A percentile compares a stretch with the other conserved stretches of the same genome.
Evolutionary conservation across 1,284 basidiomycete genomes (phyloP).

Genomic region (Pseudozyma hubeiensis): DNA sequence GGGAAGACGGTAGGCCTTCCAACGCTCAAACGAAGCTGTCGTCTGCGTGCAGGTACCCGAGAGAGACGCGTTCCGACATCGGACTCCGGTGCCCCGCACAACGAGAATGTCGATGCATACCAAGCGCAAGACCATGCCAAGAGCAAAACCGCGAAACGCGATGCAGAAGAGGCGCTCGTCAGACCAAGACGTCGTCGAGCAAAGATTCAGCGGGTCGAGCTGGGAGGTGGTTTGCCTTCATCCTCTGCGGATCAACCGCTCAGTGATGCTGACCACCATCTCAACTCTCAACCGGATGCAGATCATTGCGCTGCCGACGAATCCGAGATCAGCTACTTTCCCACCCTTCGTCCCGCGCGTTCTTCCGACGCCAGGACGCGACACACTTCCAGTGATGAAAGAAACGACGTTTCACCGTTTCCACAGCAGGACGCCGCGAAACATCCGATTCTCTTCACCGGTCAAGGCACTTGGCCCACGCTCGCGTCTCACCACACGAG

Average conservation of each 20-base stretch:
- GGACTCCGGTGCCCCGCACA: neutral
- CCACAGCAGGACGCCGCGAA: neutral
- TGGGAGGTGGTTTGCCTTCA: constrained; percentile 4
- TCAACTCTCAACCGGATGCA: constrained; percentile 25
- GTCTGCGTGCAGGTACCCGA: neutral
- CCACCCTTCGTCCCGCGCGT: constrained; percentile 22
- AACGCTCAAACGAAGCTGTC: neutral
- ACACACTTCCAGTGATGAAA: neutral
- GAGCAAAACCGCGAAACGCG: neutral
- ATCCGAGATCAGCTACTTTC: constrained; percentile 43
- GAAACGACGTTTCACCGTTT: neutral
- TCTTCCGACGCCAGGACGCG: neutral
- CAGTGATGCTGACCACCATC: constrained; percentile 25
- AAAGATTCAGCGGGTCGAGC: constrained; percentile 31
- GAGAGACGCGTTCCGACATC: neutral
- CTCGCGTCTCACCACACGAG: neutral
- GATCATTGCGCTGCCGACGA: constrained; percentile 17
- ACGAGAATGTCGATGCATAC: constrained; percentile 13
- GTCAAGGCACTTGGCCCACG: neutral
- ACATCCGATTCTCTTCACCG: neutral
- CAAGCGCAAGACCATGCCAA: neutral
- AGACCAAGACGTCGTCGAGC: constrained; percentile 10
- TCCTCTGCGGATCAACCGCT: constrained; percentile 25
- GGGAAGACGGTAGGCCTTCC: constrained; percentile 10
- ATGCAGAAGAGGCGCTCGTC: neutral